Percentiles rank a stretch among this genome's conserved stretches.
Conservation (phyloP, 2,329 filamentous ascomycete genomes). For the Akanthomyces dipterigenus region DNA sequence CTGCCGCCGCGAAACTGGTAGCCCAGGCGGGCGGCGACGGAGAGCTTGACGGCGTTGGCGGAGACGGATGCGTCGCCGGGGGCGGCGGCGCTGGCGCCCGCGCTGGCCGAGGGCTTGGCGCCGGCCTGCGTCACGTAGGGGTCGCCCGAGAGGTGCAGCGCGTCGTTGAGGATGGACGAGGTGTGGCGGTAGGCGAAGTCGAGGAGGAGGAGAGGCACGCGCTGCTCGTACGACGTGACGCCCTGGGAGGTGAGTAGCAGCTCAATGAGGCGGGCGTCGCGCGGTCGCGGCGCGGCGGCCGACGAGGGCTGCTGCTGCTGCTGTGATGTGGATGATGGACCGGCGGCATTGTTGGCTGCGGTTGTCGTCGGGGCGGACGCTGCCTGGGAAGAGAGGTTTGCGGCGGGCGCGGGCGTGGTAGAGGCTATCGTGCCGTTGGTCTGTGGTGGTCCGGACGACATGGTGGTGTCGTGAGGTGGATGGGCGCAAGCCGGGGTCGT, state of each 20-base stretch:
- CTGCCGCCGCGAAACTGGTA: constrained; percentile 60
- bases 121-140: constrained; percentile 57
- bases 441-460: constrained; percentile 1
- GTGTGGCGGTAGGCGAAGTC: constrained; percentile 85
- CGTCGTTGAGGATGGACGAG: constrained; percentile 63
- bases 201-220: constrained; percentile 74
- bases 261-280: constrained; percentile 74
- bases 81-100: constrained; percentile 42
- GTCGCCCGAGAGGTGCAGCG: constrained; percentile 60
- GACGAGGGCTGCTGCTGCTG: constrained; percentile 17
- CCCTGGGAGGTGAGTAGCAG: constrained; percentile 73
- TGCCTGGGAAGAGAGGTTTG: not conserved
- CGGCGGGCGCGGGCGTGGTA: constrained; percentile 5
- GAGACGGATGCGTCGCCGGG: constrained; percentile 51
- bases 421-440: constrained; percentile 10
- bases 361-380: not conserved
- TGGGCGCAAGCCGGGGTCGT: not conserved
- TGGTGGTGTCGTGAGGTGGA: not conserved
- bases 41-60: constrained; percentile 63
- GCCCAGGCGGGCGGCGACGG: constrained; percentile 60
- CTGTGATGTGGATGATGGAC: constrained; percentile 20
- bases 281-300: constrained; percentile 52
- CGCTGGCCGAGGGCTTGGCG: constrained; percentile 40
- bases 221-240: constrained; percentile 72
- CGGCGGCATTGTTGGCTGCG: constrained; percentile 11